Evolutionary conservation across 352 stramenopile genomes (phyloP).

Genomic region (Thraustochytrium sp.): DNA sequence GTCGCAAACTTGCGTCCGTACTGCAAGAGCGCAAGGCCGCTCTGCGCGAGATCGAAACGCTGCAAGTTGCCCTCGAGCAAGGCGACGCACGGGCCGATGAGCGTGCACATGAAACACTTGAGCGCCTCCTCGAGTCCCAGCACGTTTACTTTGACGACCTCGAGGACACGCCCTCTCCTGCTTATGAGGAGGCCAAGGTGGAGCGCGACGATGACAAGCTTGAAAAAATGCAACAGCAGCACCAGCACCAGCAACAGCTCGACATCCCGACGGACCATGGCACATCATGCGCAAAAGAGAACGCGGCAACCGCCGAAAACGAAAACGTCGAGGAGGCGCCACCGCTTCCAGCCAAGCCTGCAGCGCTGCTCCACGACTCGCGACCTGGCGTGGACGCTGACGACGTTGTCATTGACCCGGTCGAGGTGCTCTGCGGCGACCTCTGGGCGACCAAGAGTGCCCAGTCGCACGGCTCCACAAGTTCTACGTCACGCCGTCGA

Average conservation of each 20-base stretch:
- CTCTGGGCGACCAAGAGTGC: not conserved
- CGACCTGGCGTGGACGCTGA: not conserved
- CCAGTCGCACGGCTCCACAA: not conserved
- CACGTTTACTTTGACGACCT: not conserved
- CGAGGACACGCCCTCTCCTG: no score
- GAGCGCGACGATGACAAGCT: not conserved
- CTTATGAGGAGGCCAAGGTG: not conserved
- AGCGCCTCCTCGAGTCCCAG: not conserved
- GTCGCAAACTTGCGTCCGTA: not conserved
- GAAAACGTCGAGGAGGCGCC: no score
- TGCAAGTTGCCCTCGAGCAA: constrained; percentile 25
- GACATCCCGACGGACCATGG: no score
- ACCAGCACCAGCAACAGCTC: no score
- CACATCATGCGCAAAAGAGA: no score
- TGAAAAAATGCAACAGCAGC: no score
- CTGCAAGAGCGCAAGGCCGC: not conserved
- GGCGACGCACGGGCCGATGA: not conserved
- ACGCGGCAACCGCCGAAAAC: no score
- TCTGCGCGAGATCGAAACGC: not conserved
- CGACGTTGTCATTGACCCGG: not conserved
- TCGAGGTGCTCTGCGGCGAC: not conserved
- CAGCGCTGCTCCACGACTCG: no score
- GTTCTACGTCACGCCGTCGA: not conserved
- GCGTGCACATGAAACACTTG: not conserved
- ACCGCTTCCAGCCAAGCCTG: not conserved